These are phyloP conservation scores for Leptosphaerulina australis DNA, from an alignment of 2,329 filamentous ascomycete genomes.

Conservation along the genomic window DNA sequence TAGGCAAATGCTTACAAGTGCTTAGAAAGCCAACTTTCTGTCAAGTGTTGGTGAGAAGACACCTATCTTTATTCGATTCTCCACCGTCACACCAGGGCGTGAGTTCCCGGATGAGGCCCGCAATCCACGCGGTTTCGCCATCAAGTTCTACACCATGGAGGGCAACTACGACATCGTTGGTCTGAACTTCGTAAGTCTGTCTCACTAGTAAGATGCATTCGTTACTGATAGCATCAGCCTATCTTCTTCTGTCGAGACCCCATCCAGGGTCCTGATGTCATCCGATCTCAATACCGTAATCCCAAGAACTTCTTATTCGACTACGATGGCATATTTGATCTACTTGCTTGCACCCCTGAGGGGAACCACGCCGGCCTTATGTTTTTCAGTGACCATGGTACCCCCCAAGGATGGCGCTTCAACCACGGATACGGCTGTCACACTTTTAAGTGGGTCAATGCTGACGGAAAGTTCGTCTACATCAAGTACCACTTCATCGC, in stretches of 20 bases:
- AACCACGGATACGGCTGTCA: constrained; percentile 54
- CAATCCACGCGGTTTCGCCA: constrained; percentile 57
- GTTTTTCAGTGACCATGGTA: constrained; percentile 59
- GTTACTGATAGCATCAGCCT: constrained; percentile 35
- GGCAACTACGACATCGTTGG: constrained; percentile 59
- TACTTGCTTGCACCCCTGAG: constrained; percentile 58
- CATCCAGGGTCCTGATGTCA: constrained; percentile 56
- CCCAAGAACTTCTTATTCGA: constrained; percentile 58
- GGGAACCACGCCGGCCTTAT: constrained; percentile 57
- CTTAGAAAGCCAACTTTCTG: constrained; percentile 52
- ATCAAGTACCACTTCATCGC: constrained; percentile 59
- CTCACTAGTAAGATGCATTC: background rate
- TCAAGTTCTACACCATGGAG: constrained; percentile 58
- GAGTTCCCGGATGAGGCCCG: constrained; percentile 55
- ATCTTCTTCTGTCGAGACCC: constrained; percentile 59
- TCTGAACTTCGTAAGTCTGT: constrained; percentile 50
- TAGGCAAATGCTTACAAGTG: background rate
- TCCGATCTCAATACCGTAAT: constrained; percentile 55
- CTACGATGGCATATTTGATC: constrained; percentile 56
- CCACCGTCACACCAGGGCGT: constrained; percentile 52
- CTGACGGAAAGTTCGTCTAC: constrained; percentile 57
- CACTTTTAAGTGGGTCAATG: constrained; percentile 57
- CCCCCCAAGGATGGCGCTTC: constrained; percentile 54
- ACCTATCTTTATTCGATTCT: constrained; percentile 54
- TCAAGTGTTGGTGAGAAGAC: constrained; percentile 51